Evolutionary conservation across 371 early-diverging fungal species (phyloP).

Genomic region (Mortierella sp.): DNA sequence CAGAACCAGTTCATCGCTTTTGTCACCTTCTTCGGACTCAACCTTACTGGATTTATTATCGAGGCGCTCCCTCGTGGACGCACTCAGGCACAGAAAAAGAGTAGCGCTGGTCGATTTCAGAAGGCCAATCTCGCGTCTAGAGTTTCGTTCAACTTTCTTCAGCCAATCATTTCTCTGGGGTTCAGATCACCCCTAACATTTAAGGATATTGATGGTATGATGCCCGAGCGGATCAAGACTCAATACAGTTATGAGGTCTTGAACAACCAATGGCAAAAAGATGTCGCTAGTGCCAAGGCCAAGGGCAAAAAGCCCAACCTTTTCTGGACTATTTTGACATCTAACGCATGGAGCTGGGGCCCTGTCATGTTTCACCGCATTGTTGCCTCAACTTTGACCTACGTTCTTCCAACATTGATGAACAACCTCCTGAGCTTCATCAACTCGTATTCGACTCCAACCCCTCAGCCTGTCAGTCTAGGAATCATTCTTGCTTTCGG

Average conservation of each 20-base stretch:
- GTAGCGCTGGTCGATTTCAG: slow-evolving; percentile 25
- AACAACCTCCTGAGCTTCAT: slow-evolving; percentile 33
- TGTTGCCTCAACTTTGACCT: slow-evolving; percentile 35
- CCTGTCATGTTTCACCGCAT: slow-evolving; percentile 40
- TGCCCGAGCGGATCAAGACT: slow-evolving; percentile 32
- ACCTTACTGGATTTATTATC: slow-evolving; percentile 32
- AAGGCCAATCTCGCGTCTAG: slow-evolving; percentile 47
- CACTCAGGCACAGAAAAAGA: slow-evolving; percentile 40
- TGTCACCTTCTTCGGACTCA: slow-evolving; percentile 35
- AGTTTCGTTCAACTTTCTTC: slow-evolving; percentile 37
- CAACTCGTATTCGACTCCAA: slow-evolving; percentile 19
- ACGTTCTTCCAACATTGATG: slow-evolving; percentile 31
- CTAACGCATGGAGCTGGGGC: slow-evolving; percentile 23
- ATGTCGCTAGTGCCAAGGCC: slow-evolving; percentile 23
- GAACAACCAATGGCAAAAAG: slow-evolving; percentile 24
- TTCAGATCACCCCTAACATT: slow-evolving; percentile 28
- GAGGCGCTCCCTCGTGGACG: slow-evolving; percentile 49
- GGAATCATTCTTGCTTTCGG: slow-evolving; percentile 55
- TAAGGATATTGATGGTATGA: slow-evolving; percentile 41
- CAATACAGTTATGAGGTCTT: slow-evolving; percentile 13
- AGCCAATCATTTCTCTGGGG: slow-evolving; percentile 38
- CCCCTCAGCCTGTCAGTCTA: slow-evolving; percentile 32
- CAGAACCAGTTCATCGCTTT: slow-evolving; percentile 42
- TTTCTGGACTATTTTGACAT: slow-evolving; percentile 29
- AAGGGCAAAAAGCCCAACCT: slow-evolving; percentile 26